phyloP scores from a whole-genome alignment of 139 green algal species.

The Edaphochlamys debaryana region DNA sequence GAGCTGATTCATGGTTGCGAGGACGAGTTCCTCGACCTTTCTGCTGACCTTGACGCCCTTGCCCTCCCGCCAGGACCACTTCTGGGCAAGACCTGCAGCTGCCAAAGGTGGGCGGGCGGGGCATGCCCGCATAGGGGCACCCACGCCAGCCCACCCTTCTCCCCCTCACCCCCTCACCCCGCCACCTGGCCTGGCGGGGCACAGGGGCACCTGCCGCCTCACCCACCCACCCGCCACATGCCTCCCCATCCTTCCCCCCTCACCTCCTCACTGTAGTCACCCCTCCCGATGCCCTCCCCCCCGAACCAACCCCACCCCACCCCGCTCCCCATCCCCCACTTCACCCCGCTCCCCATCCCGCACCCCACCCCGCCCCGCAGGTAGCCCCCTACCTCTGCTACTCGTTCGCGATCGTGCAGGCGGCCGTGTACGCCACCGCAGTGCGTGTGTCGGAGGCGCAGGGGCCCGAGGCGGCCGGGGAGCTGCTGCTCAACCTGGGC shows the following conservation, averaged over 20 bases:
- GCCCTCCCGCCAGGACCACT: neutral
- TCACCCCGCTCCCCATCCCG: no score
- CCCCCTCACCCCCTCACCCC: neutral
- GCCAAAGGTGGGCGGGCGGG: constrained; percentile 1
- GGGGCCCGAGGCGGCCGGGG: constrained; percentile 24
- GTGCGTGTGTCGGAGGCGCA: constrained; percentile 4
- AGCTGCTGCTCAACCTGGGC: constrained; percentile 9
- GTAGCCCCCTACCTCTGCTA: constrained; percentile 17
- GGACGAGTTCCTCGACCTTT: no score
- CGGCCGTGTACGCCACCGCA: constrained; percentile 6
- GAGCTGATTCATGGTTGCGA: no score
- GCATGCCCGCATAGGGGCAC: neutral
- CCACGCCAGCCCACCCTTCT: neutral
- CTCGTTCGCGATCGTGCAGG: neutral
- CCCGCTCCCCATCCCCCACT: neutral
- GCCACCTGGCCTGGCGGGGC: no score
- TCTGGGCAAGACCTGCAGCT: constrained; percentile 15
- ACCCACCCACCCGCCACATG: no score
- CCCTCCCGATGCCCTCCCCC: no score
- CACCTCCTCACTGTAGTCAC: no score
- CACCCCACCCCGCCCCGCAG: neutral
- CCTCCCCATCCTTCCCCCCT: no score
- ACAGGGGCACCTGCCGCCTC: no score
- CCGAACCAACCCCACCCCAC: no score
- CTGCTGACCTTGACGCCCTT: neutral